These are phyloP conservation scores for Aspergillus conjunctus DNA, from an alignment of 495 filamentous ascomycete species.

Conservation along the genomic window DNA sequence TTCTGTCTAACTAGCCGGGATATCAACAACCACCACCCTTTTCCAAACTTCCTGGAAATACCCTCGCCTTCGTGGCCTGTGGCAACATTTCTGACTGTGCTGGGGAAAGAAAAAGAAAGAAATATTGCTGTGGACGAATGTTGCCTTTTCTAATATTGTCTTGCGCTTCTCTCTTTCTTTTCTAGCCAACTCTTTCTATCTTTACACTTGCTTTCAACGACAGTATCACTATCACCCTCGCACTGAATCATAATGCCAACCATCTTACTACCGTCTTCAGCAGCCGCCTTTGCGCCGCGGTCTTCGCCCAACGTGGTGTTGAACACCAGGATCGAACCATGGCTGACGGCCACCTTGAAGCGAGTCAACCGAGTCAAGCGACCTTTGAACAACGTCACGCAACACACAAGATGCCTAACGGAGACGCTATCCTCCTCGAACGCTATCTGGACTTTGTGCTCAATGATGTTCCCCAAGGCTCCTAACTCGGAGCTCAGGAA, in stretches of 20 bases:
- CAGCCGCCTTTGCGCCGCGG: constrained; percentile 93
- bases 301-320: constrained; percentile 95
- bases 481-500: constrained; percentile 85
- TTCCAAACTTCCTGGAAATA: constrained; percentile 10
- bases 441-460: constrained; percentile 95
- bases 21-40: constrained; percentile 19
- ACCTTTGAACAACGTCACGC: constrained; percentile 94
- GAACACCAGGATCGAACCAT: constrained; percentile 91
- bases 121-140: constrained; percentile 49
- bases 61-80: constrained; percentile 14
- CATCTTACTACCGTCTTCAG: constrained; percentile 89
- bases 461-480: constrained; percentile 89
- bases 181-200: constrained; percentile 36
- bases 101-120: constrained; percentile 14
- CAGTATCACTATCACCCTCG: constrained; percentile 34
- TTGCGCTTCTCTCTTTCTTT: constrained; percentile 32
- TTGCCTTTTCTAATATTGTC: constrained; percentile 45
- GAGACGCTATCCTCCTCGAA: constrained; percentile 89
- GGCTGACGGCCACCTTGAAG: constrained; percentile 96
- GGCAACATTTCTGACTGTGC: constrained; percentile 4
- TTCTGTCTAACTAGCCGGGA: not conserved
- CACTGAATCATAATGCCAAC: constrained; percentile 74
- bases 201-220: constrained; percentile 28
- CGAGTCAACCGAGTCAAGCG: constrained; percentile 97
- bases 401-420: constrained; percentile 95